These are phyloP conservation scores for Podaxis sp. DNA, from an alignment of 768 basidiomycete species.

Conservation along the genomic window DNA sequence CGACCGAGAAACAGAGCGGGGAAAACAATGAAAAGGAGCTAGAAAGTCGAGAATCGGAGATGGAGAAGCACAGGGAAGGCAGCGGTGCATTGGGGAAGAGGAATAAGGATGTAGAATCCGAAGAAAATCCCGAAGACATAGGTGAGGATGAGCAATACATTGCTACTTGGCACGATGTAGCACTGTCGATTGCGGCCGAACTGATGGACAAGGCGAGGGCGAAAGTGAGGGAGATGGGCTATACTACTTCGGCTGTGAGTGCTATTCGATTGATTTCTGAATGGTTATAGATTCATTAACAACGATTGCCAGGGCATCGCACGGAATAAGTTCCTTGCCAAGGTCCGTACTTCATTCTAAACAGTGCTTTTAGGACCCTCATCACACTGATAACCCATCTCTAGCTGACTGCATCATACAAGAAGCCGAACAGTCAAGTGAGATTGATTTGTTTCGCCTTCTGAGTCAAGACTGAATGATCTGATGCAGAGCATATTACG, in stretches of 20 bases:
- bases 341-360: conserved; percentile 45
- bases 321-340: conserved; percentile 92
- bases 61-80: conserved; percentile 2
- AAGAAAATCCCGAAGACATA: background rate
- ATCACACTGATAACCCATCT: background rate
- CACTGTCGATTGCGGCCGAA: conserved; percentile 84
- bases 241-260: conserved; percentile 90
- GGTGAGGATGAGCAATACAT: conserved; percentile 27
- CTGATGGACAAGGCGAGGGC: conserved; percentile 74
- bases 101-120: background rate
- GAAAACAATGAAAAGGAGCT: background rate
- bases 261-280: background rate
- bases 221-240: conserved; percentile 74
- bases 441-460: background rate
- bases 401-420: conserved; percentile 86
- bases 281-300: background rate
- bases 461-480: background rate
- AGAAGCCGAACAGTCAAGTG: conserved; percentile 88
- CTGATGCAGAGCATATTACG: conserved; percentile 72
- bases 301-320: conserved; percentile 66
- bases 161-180: conserved; percentile 89
- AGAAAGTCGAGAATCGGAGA: background rate
- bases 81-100: background rate
- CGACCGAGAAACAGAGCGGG: background rate
- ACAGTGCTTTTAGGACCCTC: background rate